Conservation (phyloP, 106 monocot genomes). For the Agapanthus africanus region DNA sequence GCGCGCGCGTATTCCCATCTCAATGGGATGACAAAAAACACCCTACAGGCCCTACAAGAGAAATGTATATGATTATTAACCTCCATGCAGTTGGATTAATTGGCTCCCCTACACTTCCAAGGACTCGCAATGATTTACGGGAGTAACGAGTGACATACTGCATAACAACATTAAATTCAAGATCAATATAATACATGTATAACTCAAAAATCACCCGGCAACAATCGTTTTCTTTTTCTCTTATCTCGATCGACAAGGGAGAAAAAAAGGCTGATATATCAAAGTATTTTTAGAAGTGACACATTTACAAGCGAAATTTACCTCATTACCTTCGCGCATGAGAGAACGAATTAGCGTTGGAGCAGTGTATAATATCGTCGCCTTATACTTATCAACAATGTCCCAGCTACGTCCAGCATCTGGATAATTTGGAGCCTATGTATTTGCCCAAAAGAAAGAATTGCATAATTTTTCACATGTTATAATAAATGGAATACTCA, state of each 20-base stretch:
- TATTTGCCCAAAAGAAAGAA: background rate
- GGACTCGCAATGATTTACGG: conserved; percentile 84
- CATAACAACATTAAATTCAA: conserved; percentile 4
- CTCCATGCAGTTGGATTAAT: conserved; percentile 99
- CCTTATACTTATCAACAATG: conserved; percentile 96
- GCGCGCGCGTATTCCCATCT: too few relatives aligned
- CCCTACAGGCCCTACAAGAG: background rate
- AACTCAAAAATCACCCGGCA: background rate
- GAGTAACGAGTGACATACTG: conserved; percentile 81
- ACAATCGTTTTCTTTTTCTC: background rate
- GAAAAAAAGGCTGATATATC: background rate
- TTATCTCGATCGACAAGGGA: background rate
- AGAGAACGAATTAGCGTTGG: conserved; percentile 92
- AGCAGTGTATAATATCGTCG: conserved; percentile 92
- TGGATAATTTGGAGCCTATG: conserved; percentile 87
- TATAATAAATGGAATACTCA: background rate
- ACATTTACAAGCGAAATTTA: conserved; percentile 4
- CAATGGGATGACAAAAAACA: too few relatives aligned
- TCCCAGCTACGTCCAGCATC: conserved; percentile 91
- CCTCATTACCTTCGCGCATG: conserved; percentile 80
- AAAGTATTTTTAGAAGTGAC: too few relatives aligned
- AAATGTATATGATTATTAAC: conserved; percentile 41
- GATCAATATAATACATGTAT: background rate
- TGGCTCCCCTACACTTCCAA: conserved; percentile 98
- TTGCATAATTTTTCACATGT: background rate